Base-by-base conservation (phyloP, 169 alveolate genomes). In the Cryptosporidium baileyi region DNA sequence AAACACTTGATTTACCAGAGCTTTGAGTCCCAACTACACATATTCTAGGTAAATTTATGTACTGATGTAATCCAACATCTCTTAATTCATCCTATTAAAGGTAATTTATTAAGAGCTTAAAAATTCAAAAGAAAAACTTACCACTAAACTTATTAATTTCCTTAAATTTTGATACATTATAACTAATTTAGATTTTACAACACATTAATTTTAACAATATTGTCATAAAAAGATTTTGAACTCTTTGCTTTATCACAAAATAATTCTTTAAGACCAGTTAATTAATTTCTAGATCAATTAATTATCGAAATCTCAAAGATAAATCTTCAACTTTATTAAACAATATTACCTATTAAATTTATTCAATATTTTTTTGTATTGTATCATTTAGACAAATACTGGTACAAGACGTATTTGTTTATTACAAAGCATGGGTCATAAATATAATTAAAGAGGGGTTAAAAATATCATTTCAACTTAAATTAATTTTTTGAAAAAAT, bases 21-120 rank as follows among this genome's bases (percentile, higher is more conserved):
- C 96, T 93, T 61, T 93, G 96, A 4, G 96, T 93, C 2, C 96
- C 96, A 22, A 93, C 96, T 1, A 93, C 96, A 44, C 95, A 92
- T 30, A 93, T 93, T 17, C 96, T 59, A 1, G 96, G 96, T 62
- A 96, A 90, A 89, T 95, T 95, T 89, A 95, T 95, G 89, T 93
- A 94, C 65, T 94, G 95, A 81, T 95, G 97, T 57, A 95, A 90
- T 3, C 98, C 98, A 26, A 95, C 94, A 74, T 95, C 98, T 62
- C 98, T 82, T 45, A 95, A 92, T 80, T 95, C 97, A 80, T 95
- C 98, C 85, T 89, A 9, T 15, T 24, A 22, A 63, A 43, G 7
- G 61, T 13, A 30, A 57, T 9, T 5, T 57, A 19, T 3, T 57
- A 57, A 1, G 32, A 19, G 40, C 26, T 3, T 13, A 0, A 24